Conservation (phyloP, 352 stramenopile genomes). For the Plasmopara muralis region DNA sequence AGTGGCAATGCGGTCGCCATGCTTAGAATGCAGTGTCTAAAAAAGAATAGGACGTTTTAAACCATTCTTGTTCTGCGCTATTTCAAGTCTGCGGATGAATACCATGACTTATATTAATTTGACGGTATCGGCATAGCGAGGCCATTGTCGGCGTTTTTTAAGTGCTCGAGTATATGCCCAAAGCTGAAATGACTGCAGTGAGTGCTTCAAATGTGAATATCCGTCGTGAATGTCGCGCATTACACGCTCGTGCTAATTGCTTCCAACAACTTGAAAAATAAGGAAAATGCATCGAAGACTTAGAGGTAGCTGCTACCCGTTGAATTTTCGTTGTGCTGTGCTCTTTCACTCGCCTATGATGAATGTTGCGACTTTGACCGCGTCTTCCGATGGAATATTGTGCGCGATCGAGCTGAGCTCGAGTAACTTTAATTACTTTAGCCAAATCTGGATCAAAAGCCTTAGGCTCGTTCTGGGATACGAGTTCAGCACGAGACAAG, state of each 20-base stretch:
- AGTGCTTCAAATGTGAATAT: slow-evolving; percentile 14
- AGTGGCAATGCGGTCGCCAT: slow-evolving; percentile 63
- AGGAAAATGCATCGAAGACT: slow-evolving; percentile 63
- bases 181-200: slow-evolving; percentile 1
- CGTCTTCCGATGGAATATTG: slow-evolving; percentile 52
- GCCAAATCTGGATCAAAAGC: too few species aligned
- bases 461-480: too few species aligned
- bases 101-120: too few species aligned
- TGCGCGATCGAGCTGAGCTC: slow-evolving; percentile 63
- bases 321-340: slow-evolving; percentile 55
- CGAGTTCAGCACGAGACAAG: too few species aligned
- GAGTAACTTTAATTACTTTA: slow-evolving; percentile 16
- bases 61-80: slow-evolving; percentile 8
- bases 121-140: slow-evolving; percentile 23
- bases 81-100: slow-evolving; percentile 20
- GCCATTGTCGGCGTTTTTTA: slow-evolving; percentile 68
- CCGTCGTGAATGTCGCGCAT: slow-evolving; percentile 58
- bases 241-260: slow-evolving; percentile 64
- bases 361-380: slow-evolving; percentile 46
- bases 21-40: not conserved
- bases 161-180: slow-evolving; percentile 61
- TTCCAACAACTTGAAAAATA: slow-evolving; percentile 52
- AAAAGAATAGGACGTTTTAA: slow-evolving; percentile 5
- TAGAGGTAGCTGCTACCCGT: slow-evolving; percentile 57
- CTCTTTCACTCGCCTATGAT: slow-evolving; percentile 58